Conservation (phyloP, 2,329 filamentous ascomycete species). For the Sporothrix luriei region DNA sequence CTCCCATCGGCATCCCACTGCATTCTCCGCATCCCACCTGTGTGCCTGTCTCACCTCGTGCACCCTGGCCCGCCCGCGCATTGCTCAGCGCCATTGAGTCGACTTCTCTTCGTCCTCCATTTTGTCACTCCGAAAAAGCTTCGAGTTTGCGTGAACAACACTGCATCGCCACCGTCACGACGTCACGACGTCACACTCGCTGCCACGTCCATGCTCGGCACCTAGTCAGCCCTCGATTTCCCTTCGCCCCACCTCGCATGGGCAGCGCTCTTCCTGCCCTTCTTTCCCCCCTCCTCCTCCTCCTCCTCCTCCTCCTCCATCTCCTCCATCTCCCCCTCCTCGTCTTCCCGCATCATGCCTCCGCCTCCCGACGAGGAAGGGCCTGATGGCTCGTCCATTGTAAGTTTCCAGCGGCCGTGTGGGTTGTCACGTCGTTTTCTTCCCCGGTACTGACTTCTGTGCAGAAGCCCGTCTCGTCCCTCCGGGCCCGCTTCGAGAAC, state of each 20-base stretch:
- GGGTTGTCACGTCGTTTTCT: not conserved
- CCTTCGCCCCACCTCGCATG: not conserved
- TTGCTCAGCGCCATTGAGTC: not conserved
- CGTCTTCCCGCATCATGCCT: conserved; percentile 48
- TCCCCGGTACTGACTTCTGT: not conserved
- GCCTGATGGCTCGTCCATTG: conserved; percentile 76
- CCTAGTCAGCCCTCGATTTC: conserved; percentile 36
- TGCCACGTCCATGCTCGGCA: conserved; percentile 31
- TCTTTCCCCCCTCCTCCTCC: not conserved
- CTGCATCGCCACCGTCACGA: not conserved
- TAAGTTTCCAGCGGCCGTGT: conserved; percentile 45
- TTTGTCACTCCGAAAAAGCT: no score
- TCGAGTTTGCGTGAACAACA: not conserved
- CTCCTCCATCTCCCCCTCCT: not conserved
- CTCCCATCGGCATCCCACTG: conserved; percentile 16
- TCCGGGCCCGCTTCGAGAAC: conserved; percentile 80
- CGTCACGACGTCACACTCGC: not conserved
- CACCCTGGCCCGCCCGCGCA: not conserved
- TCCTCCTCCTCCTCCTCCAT: not conserved
- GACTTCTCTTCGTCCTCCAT: not conserved
- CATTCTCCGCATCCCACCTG: conserved; percentile 26
- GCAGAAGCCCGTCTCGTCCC: conserved; percentile 78
- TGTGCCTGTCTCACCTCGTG: conserved; percentile 17
- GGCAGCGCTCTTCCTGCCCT: not conserved
- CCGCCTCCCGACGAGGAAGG: conserved; percentile 54